These are phyloP conservation scores for Guillardia theta DNA, from an alignment of 78 protist species.

Conservation along the genomic window DNA sequence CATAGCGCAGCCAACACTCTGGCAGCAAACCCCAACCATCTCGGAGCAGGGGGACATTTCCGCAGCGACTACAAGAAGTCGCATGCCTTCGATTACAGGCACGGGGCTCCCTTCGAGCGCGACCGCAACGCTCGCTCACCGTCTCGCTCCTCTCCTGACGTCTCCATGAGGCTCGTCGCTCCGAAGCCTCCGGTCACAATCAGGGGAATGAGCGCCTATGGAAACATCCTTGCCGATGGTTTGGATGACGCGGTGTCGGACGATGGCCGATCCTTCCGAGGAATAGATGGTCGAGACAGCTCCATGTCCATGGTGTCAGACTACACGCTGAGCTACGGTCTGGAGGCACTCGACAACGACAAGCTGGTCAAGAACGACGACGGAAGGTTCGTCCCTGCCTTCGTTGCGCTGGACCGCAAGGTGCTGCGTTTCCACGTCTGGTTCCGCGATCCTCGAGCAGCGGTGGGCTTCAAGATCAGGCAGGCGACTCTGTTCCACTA, in stretches of 20 bases:
- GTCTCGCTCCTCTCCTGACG: background rate
- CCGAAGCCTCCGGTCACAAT: background rate
- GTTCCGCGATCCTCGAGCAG: slow-evolving; percentile 11
- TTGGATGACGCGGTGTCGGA: no score
- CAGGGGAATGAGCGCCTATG: background rate
- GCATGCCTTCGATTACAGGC: background rate
- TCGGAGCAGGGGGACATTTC: background rate
- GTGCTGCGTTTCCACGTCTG: background rate
- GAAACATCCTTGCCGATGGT: background rate
- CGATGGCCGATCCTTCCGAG: no score
- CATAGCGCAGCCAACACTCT: background rate
- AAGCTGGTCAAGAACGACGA: background rate
- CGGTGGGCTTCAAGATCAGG: background rate
- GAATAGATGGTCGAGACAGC: background rate
- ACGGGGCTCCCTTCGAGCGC: background rate
- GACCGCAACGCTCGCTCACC: background rate
- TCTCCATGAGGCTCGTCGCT: no score
- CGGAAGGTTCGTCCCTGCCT: background rate
- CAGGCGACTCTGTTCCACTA: slow-evolving; percentile 3
- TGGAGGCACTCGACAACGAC: background rate
- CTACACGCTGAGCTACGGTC: slow-evolving; percentile 9
- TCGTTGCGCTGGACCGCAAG: background rate
- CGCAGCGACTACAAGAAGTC: no score
- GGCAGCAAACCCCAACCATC: background rate
- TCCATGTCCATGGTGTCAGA: background rate